Evolutionary conservation across 305 asterid species (phyloP).

Genomic region (Ruellia speciosa): DNA sequence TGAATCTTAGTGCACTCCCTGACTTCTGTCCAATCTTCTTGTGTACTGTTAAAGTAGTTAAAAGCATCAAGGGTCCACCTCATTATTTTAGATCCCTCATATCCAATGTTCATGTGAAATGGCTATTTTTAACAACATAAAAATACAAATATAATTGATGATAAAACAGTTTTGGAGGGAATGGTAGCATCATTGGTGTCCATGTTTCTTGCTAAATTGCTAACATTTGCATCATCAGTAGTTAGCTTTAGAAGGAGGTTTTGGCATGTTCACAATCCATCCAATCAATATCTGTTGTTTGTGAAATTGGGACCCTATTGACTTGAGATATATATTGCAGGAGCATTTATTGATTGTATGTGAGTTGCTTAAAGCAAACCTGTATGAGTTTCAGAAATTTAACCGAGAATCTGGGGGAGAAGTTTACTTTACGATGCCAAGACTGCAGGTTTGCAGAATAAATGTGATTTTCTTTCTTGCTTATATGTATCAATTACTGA

Average conservation of each 20-base stretch:
- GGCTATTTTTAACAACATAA: background rate
- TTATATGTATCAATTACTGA: conserved; percentile 19
- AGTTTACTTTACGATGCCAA: conserved; percentile 98
- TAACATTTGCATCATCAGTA: background rate
- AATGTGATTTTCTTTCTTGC: conserved; percentile 15
- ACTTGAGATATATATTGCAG: conserved; percentile 36
- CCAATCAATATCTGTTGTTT: conserved; percentile 7
- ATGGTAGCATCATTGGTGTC: too few relatives aligned
- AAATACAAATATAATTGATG: background rate
- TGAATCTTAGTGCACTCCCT: too few relatives aligned
- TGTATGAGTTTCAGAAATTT: conserved; percentile 89
- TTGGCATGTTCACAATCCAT: background rate
- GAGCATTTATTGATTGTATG: conserved; percentile 94
- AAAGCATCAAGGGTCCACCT: background rate
- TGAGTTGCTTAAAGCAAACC: conserved; percentile 92
- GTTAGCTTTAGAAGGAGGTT: background rate
- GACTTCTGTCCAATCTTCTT: too few relatives aligned
- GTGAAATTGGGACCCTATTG: conserved; percentile 7
- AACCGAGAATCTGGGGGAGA: conserved; percentile 99
- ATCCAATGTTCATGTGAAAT: background rate
- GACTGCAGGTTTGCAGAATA: conserved; percentile 68
- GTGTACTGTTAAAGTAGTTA: too few relatives aligned
- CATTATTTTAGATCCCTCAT: background rate
- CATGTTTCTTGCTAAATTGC: background rate
- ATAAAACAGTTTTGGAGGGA: background rate